Evolutionary conservation across 805 yeast species (phyloP), one percentile per base, ranked within the genome.

Genomic region (Saturnispora halmiae): DNA sequence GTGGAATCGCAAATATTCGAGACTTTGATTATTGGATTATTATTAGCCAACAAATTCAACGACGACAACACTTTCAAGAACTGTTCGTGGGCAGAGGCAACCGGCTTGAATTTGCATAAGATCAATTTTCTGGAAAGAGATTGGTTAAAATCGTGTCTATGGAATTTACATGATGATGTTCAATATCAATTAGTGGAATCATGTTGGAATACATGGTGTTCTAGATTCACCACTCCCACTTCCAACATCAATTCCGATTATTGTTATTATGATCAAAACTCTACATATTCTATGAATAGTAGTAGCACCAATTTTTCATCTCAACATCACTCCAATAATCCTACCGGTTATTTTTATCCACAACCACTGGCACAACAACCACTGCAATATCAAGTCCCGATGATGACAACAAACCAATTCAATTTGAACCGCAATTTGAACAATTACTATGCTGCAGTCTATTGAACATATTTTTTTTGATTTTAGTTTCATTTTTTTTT

Each of bases 51-150:
- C 66, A 90, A 90, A 64, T 85, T 86, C 60, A 86, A 88, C 58
- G 97, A 90, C 63, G 98, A 90, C 65, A 87, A 90, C 64, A 90
- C 96, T 22, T 90, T 90, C 58, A 86, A 95, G 46, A 90, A 90
- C 64, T 79, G 78, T 54, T 85, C 96, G 6, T 90, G 98, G 98
- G 75, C 86, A 31, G 87, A 86, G 46, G 97, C 96, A n/a, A 83
- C 96, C 4, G 94, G 94, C 15, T 70, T 90, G 47, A 61, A 74
- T 6, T 67, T 84, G 36, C 54, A 55, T 2, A 61, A 70, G 27
- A 69, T 90, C 47, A 86, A 88, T 53, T 53, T 57, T 14, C 64
- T 75, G 46, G 98, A 90, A 65, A 73, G 72, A 40, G 66, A 64
- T 34, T 90, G 65, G 65, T 45, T 61, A 11, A 29, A 34, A 15